These are phyloP conservation scores for Penicillium steckii DNA, from an alignment of 495 filamentous ascomycete genomes.

Conservation along the genomic window DNA sequence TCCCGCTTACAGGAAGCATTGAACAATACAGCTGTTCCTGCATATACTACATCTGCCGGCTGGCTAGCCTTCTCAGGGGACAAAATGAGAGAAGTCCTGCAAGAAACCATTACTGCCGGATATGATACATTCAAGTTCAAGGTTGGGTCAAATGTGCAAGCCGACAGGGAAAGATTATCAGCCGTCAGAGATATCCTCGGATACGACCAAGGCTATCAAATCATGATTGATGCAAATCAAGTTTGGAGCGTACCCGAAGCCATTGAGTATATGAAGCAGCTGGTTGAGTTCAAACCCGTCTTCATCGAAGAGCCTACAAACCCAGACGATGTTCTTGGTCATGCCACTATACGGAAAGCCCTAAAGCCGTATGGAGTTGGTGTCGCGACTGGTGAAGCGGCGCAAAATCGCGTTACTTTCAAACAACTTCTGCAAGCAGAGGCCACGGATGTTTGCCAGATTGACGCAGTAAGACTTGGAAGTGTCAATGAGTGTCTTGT, in stretches of 20 bases:
- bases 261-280: constrained; percentile 79
- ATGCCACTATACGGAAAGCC: constrained; percentile 79
- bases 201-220: constrained; percentile 78
- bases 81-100: constrained; percentile 71
- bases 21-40: constrained; percentile 70
- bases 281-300: constrained; percentile 86
- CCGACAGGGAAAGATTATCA: constrained; percentile 63
- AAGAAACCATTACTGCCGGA: constrained; percentile 69
- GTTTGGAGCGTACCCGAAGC: constrained; percentile 92
- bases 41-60: constrained; percentile 87
- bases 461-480: constrained; percentile 89
- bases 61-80: constrained; percentile 87
- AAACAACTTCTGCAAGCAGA: constrained; percentile 81
- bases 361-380: constrained; percentile 70
- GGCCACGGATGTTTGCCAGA: constrained; percentile 84
- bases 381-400: constrained; percentile 94
- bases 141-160: constrained; percentile 69
- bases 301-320: constrained; percentile 96
- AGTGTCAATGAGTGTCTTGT: constrained; percentile 85
- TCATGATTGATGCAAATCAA: constrained; percentile 97
- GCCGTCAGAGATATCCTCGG: constrained; percentile 83
- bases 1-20: constrained; percentile 68
- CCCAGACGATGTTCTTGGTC: constrained; percentile 87
- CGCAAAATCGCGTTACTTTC: constrained; percentile 90
- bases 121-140: constrained; percentile 93